A percentile compares a stretch with the other conserved stretches of the same genome.
Evolutionary conservation across 179 eudicot species (phyloP).

Genomic region (Pouteria campechiana): DNA sequence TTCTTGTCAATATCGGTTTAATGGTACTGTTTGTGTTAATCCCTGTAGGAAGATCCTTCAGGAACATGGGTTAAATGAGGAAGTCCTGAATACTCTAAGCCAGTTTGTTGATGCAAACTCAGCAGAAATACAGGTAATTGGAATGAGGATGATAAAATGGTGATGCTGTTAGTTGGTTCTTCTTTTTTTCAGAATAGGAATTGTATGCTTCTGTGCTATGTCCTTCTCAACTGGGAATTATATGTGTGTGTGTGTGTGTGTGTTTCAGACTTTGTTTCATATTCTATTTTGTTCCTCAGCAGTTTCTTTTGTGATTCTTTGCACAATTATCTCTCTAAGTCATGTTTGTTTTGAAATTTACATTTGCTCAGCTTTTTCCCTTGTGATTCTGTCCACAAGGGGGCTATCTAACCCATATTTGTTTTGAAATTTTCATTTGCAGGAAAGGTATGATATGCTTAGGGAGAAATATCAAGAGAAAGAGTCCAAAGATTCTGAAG

Average conservation of each 20-base stretch:
- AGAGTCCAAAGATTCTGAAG: conserved; percentile 9
- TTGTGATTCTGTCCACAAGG: too few relatives aligned
- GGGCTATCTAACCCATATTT: background rate
- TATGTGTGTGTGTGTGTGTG: too few relatives aligned
- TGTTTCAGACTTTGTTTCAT: too few relatives aligned
- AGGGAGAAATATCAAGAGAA: conserved; percentile 29
- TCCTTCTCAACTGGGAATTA: too few relatives aligned
- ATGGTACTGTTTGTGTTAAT: too few relatives aligned
- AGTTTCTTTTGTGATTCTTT: too few relatives aligned
- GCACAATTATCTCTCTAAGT: background rate
- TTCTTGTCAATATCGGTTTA: too few relatives aligned
- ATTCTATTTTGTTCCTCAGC: too few relatives aligned
- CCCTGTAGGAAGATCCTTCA: conserved; percentile 52
- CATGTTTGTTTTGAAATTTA: background rate
- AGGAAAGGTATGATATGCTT: conserved; percentile 62
- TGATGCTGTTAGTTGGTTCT: background rate
- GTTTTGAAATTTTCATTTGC: conserved; percentile 15
- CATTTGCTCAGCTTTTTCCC: background rate
- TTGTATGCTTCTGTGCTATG: too few relatives aligned
- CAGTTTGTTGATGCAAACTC: conserved; percentile 59
- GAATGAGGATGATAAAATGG: background rate
- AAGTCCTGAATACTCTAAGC: conserved; percentile 44
- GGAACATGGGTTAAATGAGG: conserved; percentile 56
- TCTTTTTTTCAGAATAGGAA: too few relatives aligned
- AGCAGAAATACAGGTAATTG: conserved; percentile 56